Evolutionary conservation across 225 moss, liverwort and hornwort species (phyloP), one percentile per base, ranked within the genome.

Genomic region (Asterella californica): DNA sequence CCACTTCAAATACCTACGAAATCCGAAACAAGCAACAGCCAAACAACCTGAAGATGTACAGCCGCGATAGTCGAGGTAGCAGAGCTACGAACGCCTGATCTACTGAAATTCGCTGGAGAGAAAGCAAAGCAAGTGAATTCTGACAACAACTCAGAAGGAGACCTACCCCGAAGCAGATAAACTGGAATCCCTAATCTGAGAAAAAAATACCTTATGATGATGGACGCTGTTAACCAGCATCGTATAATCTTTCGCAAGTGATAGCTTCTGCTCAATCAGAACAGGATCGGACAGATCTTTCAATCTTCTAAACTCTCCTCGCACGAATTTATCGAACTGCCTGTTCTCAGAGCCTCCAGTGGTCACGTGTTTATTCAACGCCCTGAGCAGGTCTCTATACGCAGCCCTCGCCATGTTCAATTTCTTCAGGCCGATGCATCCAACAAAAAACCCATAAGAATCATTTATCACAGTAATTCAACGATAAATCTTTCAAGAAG

Each of bases 151-250:
- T 27, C 74, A 74, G 30, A 25, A 47, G 25, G 30, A 48, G 48
- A 75, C 53, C 75, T 75, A 54, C 32, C 19, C 7, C 27, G n/a
- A 21, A 55, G 19, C 18, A 32, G 14, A 34, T 33, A 19, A 34
- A 52, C 1, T 21, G 10, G 17, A 18, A 37, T 12, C 14, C 19
- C 55, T 36, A 36, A 54, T 33, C 29, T 9, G 21, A 59, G 14
- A 38, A 36, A 18, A 59, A 22, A 78, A 21, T 74, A 94, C 97
- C 94, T 92, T 97, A 1, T 97, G 94, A 65, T 90, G 84, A 38
- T 94, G 94, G 15, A 97, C 83, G 80, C 97, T 92, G 74, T 75
- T 88, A n/a, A 97, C 87, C 53, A 97, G 90, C 25, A 79, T 86
- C 0, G 94, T 85, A 37, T 93, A 97, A 78, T 97, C 94, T 77